Evolutionary conservation across 2,329 filamentous ascomycete genomes (phyloP).

Genomic region (Penicillium fuscoglaucum): DNA sequence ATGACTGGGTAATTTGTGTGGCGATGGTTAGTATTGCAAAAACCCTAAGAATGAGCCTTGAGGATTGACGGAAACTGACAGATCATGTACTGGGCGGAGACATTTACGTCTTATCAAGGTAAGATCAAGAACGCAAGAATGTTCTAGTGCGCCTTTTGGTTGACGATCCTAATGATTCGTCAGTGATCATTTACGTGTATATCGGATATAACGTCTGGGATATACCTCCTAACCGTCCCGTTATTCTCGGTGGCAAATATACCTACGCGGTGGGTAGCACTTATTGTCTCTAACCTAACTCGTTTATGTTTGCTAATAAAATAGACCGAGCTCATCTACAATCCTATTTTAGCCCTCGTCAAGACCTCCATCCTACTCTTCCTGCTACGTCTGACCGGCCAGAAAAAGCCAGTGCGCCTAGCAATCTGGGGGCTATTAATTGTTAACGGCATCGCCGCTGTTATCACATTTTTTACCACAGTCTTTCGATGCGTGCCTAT

Average conservation of each 20-base stretch:
- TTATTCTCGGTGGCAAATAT: conserved; percentile 11
- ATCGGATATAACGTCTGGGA: conserved; percentile 14
- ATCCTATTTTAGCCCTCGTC: conserved; percentile 10
- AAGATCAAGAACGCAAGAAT: conserved; percentile 4
- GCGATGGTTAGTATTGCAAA: background rate
- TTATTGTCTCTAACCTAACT: background rate
- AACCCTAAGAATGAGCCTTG: background rate
- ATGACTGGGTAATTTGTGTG: conserved; percentile 1
- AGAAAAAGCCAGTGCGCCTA: conserved; percentile 6
- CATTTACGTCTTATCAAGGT: conserved; percentile 18
- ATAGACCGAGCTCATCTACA: conserved; percentile 12
- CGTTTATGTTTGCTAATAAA: background rate
- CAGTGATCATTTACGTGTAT: background rate
- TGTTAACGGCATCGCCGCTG: conserved; percentile 2
- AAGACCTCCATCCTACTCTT: conserved; percentile 14
- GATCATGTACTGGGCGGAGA: conserved; percentile 22
- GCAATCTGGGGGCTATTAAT: conserved; percentile 10
- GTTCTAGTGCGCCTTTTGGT: background rate
- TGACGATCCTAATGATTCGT: background rate
- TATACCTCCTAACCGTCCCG: conserved; percentile 3
- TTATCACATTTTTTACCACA: conserved; percentile 7
- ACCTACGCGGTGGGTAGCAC: conserved; percentile 12
- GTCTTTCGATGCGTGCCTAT: conserved; percentile 9
- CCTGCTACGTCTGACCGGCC: conserved; percentile 8
- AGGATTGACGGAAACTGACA: conserved; percentile 18